Base-by-base conservation (phyloP, 108 stramenopile genomes). In the Fragilaria crotonensis region DNA sequence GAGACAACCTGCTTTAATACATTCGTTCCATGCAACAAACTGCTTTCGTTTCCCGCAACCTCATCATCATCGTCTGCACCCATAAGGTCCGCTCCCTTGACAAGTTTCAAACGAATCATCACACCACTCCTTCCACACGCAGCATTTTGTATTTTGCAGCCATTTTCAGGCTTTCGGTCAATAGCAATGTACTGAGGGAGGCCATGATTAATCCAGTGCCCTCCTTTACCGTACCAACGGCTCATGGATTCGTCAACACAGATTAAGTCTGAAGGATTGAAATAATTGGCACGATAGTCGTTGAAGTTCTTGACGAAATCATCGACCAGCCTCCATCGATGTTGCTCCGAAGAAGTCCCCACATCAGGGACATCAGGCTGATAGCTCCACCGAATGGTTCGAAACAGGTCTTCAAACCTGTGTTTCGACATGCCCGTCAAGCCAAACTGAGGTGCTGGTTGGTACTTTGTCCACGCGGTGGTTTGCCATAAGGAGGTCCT, bases 101-200 rank as follows among this genome's bases (percentile, higher is more conserved):
- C 67, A 22, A 62, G 14, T 23, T 58, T 59, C 23, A 68, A 22
- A 18, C 30, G 33, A 11, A 60, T 20, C 60, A 68, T 68, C n/a
- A 68, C 41, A 1, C 44, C 26, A 20, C 36, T 50, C 0, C 45
- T 25, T 20, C 33, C 30, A 29, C 57, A 64, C n/a, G n/a, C n/a
- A n/a, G n/a, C n/a, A n/a, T n/a, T n/a, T n/a, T n/a, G n/a, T n/a
- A n/a, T n/a, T n/a, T n/a, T n/a, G n/a, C n/a, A n/a, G n/a, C n/a
- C n/a, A n/a, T n/a, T n/a, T n/a, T n/a, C n/a, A n/a, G n/a, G n/a
- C n/a, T n/a, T n/a, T n/a, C n/a, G n/a, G n/a, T n/a, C n/a, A n/a
- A n/a, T n/a, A n/a, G n/a, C n/a, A n/a, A n/a, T n/a, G n/a, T n/a
- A n/a, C n/a, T n/a, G n/a, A n/a, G n/a, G n/a, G n/a, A n/a, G n/a